Conservation (phyloP, 345 rosid genomes). For the Litchi chinensis region DNA sequence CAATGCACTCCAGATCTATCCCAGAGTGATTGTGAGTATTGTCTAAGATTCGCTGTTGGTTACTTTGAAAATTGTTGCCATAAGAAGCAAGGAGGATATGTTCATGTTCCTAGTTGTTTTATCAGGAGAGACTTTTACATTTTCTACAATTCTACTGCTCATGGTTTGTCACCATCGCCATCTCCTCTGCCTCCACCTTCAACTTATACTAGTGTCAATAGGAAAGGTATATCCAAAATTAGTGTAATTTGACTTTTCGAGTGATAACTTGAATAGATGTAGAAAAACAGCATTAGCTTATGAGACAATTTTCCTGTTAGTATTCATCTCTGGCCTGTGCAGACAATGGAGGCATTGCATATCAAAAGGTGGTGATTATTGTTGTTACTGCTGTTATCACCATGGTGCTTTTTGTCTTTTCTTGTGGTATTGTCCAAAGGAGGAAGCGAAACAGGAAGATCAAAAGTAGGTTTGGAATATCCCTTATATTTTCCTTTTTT, state of each 20-base stretch:
- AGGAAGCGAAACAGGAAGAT: background rate
- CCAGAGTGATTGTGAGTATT: background rate
- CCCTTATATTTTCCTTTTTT: no score
- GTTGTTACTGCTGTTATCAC: background rate
- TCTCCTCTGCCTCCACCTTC: background rate
- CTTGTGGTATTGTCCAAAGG: accelerated
- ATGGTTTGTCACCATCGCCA: background rate
- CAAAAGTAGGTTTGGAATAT: background rate
- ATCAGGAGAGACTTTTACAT: background rate
- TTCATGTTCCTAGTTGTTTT: background rate
- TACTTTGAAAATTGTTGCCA: background rate
- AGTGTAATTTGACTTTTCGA: no score
- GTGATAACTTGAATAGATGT: background rate
- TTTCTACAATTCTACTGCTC: background rate
- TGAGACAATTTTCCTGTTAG: no score
- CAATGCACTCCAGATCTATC: background rate
- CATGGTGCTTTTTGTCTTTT: background rate
- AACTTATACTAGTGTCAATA: background rate
- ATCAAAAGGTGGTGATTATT: background rate
- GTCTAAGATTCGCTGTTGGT: background rate
- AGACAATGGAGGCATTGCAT: background rate
- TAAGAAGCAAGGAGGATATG: background rate
- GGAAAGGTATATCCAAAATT: no score
- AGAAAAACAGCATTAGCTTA: background rate
- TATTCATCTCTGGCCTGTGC: background rate